Conservation (phyloP, 345 rosid genomes). For the Excoecaria agallocha region DNA sequence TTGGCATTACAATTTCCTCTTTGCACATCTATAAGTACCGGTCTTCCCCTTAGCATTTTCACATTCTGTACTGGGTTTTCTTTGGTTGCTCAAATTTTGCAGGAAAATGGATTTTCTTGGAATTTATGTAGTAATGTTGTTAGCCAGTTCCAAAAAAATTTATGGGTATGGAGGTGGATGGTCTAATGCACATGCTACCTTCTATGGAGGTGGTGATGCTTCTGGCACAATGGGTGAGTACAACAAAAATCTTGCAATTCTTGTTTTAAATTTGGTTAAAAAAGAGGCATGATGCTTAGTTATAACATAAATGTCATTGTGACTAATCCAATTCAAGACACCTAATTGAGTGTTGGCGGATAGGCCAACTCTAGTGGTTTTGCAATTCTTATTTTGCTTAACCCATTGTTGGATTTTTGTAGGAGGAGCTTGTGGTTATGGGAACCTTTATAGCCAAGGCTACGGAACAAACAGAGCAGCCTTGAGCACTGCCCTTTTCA, state of each 20-base stretch:
- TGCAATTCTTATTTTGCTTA: background rate
- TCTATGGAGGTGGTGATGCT: constrained; percentile 47
- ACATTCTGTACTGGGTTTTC: background rate
- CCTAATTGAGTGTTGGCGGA: no score
- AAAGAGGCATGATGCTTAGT: no score
- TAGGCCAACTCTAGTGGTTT: no score
- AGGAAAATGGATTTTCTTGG: constrained; percentile 39
- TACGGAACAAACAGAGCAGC: constrained; percentile 32
- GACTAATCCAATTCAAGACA: no score
- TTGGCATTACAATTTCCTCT: background rate
- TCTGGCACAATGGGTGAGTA: constrained; percentile 49
- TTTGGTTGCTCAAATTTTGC: constrained; percentile 6
- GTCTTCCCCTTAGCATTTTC: background rate
- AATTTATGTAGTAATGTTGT: constrained; percentile 23
- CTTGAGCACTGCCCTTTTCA: constrained; percentile 30
- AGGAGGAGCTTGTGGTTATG: constrained; percentile 34
- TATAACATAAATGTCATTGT: no score
- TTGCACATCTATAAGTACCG: constrained; percentile 28
- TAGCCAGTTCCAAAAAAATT: constrained; percentile 32
- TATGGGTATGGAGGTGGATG: constrained; percentile 40
- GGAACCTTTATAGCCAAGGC: constrained; percentile 26
- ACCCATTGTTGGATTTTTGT: background rate
- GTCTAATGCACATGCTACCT: constrained; percentile 46
- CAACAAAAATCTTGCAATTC: background rate
- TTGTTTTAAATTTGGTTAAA: no score